Evolutionary conservation across 192 early-diverging fungal species (phyloP).

Genomic region (Obelidium mucronatum): DNA sequence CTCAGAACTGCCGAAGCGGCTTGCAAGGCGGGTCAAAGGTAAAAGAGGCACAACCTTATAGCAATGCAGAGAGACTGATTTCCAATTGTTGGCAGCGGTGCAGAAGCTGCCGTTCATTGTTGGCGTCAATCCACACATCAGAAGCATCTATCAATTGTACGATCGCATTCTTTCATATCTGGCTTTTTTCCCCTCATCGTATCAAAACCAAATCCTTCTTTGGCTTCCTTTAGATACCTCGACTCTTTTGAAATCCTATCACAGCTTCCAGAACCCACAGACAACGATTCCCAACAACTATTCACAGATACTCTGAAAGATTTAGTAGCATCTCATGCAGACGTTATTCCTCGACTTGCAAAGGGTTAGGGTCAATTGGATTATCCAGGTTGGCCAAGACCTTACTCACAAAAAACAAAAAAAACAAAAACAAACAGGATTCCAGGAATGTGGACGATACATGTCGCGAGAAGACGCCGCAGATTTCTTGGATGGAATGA

Average conservation of each 20-base stretch:
- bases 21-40: conserved; percentile 84
- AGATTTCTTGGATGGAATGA: conserved; percentile 85
- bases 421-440: conserved; percentile 60
- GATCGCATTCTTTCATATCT: too few species aligned
- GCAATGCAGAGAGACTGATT: not conserved
- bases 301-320: conserved; percentile 76
- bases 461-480: conserved; percentile 75
- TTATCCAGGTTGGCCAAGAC: too few species aligned
- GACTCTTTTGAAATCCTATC: conserved; percentile 75
- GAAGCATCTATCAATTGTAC: conserved; percentile 75
- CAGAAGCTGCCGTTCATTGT: conserved; percentile 95
- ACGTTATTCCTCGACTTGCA: conserved; percentile 90
- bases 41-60: too few species aligned
- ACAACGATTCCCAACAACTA: conserved; percentile 62
- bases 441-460: conserved; percentile 89
- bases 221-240: conserved; percentile 31
- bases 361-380: too few species aligned
- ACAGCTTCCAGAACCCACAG: conserved; percentile 66
- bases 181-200: not conserved
- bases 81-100: conserved; percentile 59
- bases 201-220: not conserved
- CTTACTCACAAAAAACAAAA: too few species aligned
- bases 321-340: conserved; percentile 78
- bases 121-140: conserved; percentile 93
- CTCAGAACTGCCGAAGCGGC: conserved; percentile 84